Percentiles rank a stretch among this genome's conserved stretches.
phyloP scores from a whole-genome alignment of 2,329 filamentous ascomycete species.

The Ophiocordyceps australis region DNA sequence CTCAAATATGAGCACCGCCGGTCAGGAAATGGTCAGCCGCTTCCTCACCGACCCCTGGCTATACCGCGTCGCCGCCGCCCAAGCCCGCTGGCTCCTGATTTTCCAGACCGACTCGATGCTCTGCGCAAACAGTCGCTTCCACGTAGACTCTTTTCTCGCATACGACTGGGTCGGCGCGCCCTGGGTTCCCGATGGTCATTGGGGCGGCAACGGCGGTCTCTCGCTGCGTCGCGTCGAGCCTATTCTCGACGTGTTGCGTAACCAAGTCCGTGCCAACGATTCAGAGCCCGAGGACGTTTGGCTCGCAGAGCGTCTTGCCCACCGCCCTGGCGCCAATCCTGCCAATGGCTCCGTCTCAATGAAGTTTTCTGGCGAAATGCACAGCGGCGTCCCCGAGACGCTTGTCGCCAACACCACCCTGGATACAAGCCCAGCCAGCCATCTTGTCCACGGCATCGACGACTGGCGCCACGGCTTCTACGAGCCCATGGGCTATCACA shows the following conservation, averaged over 20 bases:
- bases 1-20: slow-evolving; percentile 23
- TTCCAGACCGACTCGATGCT: slow-evolving; percentile 37
- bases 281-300: slow-evolving; percentile 35
- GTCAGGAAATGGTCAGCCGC: slow-evolving; percentile 27
- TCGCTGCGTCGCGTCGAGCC: slow-evolving; percentile 32
- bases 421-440: too few species aligned
- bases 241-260: slow-evolving; percentile 26
- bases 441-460: slow-evolving; percentile 23
- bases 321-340: slow-evolving; percentile 27
- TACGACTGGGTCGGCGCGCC: slow-evolving; percentile 34
- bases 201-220: slow-evolving; percentile 33
- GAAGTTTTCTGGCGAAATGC: slow-evolving; percentile 34
- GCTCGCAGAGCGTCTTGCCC: slow-evolving; percentile 28
- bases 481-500: slow-evolving; percentile 35
- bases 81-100: slow-evolving; percentile 33
- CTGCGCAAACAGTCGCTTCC: slow-evolving; percentile 31
- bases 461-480: slow-evolving; percentile 30
- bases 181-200: slow-evolving; percentile 21
- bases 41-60: slow-evolving; percentile 31
- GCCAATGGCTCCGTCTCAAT: slow-evolving; percentile 28
- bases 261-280: slow-evolving; percentile 30
- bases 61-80: slow-evolving; percentile 30
- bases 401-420: slow-evolving; percentile 6
- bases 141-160: slow-evolving; percentile 33
- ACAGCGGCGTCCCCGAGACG: slow-evolving; percentile 11